phyloP scores from a whole-genome alignment of 441 rosid species.

The Euphorbia corollata region DNA sequence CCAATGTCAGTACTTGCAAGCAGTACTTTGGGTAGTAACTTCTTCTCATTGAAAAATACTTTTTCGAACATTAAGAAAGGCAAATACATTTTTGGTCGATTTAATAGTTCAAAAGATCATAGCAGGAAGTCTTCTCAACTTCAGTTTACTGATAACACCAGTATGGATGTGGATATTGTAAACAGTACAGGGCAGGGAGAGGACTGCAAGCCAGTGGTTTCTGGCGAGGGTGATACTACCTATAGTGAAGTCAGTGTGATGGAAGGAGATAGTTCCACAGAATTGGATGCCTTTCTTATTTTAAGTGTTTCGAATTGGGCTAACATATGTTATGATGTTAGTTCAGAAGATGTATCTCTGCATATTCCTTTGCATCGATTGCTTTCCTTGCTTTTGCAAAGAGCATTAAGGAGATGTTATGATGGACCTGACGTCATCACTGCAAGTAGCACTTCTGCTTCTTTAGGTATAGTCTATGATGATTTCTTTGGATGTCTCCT shows the following conservation, averaged over 20 bases:
- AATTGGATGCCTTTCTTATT: conserved; percentile 31
- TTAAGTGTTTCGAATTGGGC: conserved; percentile 71
- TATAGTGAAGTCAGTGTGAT: conserved; percentile 26
- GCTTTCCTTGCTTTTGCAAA: conserved; percentile 76
- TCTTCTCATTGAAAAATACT: conserved; percentile 49
- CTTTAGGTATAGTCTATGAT: conserved; percentile 24
- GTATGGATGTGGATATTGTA: conserved; percentile 38
- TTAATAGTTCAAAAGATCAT: conserved; percentile 43
- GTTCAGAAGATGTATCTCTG: conserved; percentile 72
- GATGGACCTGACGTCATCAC: conserved; percentile 45
- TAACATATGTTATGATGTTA: conserved; percentile 62
- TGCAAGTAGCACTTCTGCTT: conserved; percentile 26
- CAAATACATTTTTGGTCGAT: conserved; percentile 45
- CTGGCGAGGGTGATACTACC: conserved; percentile 31
- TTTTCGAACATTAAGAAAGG: conserved; percentile 49
- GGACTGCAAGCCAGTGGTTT: conserved; percentile 26
- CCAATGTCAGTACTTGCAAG: conserved; percentile 34
- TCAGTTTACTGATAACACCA: conserved; percentile 24
- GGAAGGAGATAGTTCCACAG: conserved; percentile 32
- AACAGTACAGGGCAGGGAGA: conserved; percentile 25
- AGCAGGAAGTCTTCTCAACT: conserved; percentile 30
- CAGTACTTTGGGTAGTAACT: conserved; percentile 36
- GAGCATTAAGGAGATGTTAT: conserved; percentile 53
- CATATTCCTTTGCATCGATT: conserved; percentile 84
- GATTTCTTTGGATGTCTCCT: conserved; percentile 69